Evolutionary conservation across 2,329 filamentous ascomycete genomes (phyloP), one percentile per base, ranked within the genome.

Genomic region (Kalmusia sp.): DNA sequence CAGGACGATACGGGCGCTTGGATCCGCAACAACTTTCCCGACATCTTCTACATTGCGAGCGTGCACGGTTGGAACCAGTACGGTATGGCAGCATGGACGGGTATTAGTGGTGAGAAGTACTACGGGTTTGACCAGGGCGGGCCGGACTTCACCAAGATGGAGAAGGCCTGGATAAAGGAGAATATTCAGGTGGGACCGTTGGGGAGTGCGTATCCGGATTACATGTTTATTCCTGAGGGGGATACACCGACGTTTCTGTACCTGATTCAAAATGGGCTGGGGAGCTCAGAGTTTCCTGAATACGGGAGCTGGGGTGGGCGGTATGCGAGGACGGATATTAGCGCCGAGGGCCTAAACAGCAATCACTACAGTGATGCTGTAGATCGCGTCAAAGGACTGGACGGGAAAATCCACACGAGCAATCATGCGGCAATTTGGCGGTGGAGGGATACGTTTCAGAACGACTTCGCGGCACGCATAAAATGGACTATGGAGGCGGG

Each of bases 51-150:
- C 65, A 84, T 87, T 49, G 73, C 72, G 12, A 83, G 80, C 0
- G 66, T 85, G 1, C 84, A 86, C 61, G 82, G 77, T 6, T 86
- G 79, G 78, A 82, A 82, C 58, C 73, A 81, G 41, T 87, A 86
- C 55, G 76, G 75, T 2, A 61, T 79, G 46, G 83, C 84, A 0
- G 71, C 83, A 0, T 86, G 84, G 84, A 77, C 73, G 1, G 84
- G 84, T 1, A 86, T 87, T 33, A 81, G 77, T 0, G 80, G 80
- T 5, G 80, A 82, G 3, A 55, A 55, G 2, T 79, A 73, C 59
- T 81, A 80, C 46, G 72, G 69, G 24, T 80, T 81, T 47, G 78
- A 82, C 47, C 67, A 77, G 35, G 76, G 78, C 2, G 81, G 80
- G 0, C 79, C 82, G 0, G 80, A 85, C 51, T 71, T 72, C 34